Base-by-base conservation (phyloP, 805 yeast species). In the Dipodascopsis uninucleata region DNA sequence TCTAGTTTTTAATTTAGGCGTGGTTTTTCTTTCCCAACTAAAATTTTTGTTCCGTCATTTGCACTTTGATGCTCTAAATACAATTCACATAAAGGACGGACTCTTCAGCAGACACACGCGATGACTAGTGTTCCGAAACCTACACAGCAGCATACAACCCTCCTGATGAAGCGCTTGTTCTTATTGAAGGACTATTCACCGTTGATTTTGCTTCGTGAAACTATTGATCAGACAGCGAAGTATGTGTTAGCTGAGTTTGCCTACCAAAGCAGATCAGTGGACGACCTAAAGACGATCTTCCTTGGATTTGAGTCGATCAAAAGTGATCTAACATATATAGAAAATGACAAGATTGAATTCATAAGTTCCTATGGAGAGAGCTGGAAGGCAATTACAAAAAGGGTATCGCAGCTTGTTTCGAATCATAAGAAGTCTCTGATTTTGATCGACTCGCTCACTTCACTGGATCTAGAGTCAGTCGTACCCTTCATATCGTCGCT, bases 231-330 rank as follows among this genome's bases (percentile, higher is more conserved):
- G 61, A 77, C 93, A 0, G 77, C 87, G 0, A 55, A 66, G 24
- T 57, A 68, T 36, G 62, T 89, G 9, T 58, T 85, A 1, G 59
- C 66, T 22, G 96, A 87, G 59, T 70, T 88, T 37, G 63, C 72
- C 1, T 62, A 70, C 52, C 69, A 73, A 53, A 56, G 58, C 29
- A 63, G 66, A 9, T 58, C 44, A 21, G 36, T 28, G 9, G 31
- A 35, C 9, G 42, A 57, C 9, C 60, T 64, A 3, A 67, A 66
- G 3, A 65, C 80, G 4, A 60, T 79, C 2, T 83, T 70, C 53
- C 63, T 87, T 14, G 79, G 90, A 1, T 88, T 74, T 61, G 95
- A 86, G 58, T 81, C 93, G n/a, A n/a, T n/a, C n/a, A n/a, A n/a
- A n/a, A n/a, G 29, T 22, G 48, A 36, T 17, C 41, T 35, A 17